These are phyloP conservation scores for Coniosporium uncinatum DNA, from an alignment of 2,329 filamentous ascomycete species.

Conservation along the genomic window DNA sequence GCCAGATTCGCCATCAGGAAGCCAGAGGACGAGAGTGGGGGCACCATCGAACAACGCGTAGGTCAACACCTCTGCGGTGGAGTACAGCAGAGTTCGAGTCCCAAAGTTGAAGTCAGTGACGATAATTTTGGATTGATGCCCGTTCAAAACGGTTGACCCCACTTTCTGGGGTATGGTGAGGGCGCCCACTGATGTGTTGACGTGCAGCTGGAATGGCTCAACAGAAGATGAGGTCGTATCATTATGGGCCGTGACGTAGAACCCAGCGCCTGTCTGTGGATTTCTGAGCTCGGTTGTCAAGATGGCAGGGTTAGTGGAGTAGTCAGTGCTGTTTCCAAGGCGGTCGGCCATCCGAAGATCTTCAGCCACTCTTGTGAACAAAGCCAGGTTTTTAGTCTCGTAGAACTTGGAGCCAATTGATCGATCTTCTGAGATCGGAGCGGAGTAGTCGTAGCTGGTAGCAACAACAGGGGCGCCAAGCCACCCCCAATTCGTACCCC, in stretches of 20 bases:
- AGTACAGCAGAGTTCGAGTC: conserved; percentile 56
- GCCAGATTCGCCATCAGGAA: conserved; percentile 28
- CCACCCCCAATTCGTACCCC: conserved; percentile 84
- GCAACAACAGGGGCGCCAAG: conserved; percentile 59
- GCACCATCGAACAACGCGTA: conserved; percentile 30
- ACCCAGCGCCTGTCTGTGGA: neutral
- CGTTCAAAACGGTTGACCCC: conserved; percentile 49
- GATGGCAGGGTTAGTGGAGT: neutral
- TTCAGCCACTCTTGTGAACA: conserved; percentile 50
- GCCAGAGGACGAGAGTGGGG: conserved; percentile 30
- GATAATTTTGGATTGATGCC: conserved; percentile 62
- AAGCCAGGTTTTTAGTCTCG: conserved; percentile 70
- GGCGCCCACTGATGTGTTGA: conserved; percentile 44
- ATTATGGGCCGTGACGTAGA: conserved; percentile 43
- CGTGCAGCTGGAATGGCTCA: conserved; percentile 56
- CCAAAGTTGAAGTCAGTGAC: conserved; percentile 62
- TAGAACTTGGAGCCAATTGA: conserved; percentile 73
- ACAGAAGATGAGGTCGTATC: conserved; percentile 54
- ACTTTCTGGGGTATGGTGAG: conserved; percentile 54
- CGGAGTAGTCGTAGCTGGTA: conserved; percentile 54
- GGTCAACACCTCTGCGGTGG: conserved; percentile 62
- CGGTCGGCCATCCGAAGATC: conserved; percentile 43
- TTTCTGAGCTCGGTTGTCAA: neutral
- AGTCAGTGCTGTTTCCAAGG: neutral
- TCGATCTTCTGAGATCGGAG: conserved; percentile 64